Conservation (phyloP, 2,329 filamentous ascomycete species). For the Microdochium bolleyi region DNA sequence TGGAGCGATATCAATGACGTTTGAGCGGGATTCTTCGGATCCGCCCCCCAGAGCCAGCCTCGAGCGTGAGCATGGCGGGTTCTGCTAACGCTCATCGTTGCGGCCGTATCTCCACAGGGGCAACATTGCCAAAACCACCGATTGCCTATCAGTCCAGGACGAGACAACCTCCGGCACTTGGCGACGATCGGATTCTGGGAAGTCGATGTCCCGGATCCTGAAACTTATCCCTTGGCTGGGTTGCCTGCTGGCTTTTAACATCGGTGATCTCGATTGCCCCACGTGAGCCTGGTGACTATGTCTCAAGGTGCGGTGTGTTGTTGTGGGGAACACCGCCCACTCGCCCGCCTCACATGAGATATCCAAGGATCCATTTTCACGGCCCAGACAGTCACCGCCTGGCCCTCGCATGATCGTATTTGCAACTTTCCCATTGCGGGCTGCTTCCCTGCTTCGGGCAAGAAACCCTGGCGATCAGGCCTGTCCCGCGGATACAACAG, state of each 20-base stretch:
- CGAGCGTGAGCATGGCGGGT: not conserved
- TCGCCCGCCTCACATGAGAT: not conserved
- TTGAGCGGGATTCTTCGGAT: not conserved
- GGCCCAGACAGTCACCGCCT: not conserved
- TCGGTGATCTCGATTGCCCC: not conserved
- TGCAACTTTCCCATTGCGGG: not conserved
- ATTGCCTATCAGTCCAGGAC: not conserved
- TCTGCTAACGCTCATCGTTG: not conserved
- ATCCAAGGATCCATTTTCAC: not conserved
- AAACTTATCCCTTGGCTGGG: not conserved
- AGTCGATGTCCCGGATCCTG: too few species aligned
- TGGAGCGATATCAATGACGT: not conserved
- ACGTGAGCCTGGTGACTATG: not conserved
- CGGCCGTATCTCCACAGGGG: not conserved
- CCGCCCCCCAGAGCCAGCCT: not conserved
- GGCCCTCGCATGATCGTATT: not conserved
- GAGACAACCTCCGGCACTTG: not conserved
- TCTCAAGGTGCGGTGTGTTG: not conserved
- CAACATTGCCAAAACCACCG: not conserved
- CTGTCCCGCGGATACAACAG: not conserved
- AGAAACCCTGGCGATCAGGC: not conserved
- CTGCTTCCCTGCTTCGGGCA: not conserved
- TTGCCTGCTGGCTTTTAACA: not conserved
- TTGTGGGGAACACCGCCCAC: not conserved
- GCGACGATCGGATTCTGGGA: not conserved